Percentiles rank a stretch among this genome's conserved stretches.
These are phyloP conservation scores for Endoconidiophora laricicola DNA, from an alignment of 2,329 filamentous ascomycete genomes.

Conservation along the genomic window DNA sequence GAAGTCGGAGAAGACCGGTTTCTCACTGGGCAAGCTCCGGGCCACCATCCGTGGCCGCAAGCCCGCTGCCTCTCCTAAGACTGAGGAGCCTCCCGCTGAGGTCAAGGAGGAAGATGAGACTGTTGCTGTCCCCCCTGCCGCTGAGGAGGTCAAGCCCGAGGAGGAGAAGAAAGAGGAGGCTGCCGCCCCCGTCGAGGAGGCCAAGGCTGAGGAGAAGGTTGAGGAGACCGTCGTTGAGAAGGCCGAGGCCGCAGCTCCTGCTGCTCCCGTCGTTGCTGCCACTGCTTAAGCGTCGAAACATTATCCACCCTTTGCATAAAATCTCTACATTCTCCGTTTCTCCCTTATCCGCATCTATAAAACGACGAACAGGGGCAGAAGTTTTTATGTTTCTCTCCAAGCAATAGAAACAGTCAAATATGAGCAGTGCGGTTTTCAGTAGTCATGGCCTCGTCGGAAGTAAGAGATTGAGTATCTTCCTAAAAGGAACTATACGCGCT, in stretches of 20 bases:
- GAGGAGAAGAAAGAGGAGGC: conserved; percentile 19
- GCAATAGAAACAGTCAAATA: too few relatives aligned
- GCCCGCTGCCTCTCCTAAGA: conserved; percentile 18
- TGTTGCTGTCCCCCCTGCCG: not conserved
- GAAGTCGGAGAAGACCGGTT: conserved; percentile 37
- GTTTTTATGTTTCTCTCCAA: too few relatives aligned
- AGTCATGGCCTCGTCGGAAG: too few relatives aligned
- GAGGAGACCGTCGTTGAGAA: conserved; percentile 25
- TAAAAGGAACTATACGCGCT: too few relatives aligned
- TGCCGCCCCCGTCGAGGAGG: conserved; percentile 25
- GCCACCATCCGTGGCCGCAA: conserved; percentile 34
- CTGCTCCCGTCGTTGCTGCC: conserved; percentile 32
- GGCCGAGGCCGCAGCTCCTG: conserved; percentile 24
- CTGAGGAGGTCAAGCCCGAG: conserved; percentile 15
- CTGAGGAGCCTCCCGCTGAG: conserved; percentile 21
- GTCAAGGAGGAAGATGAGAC: conserved; percentile 16
- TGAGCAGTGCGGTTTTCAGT: too few relatives aligned
- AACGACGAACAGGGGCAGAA: too few relatives aligned
- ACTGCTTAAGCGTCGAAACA: conserved; percentile 12
- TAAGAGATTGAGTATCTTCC: too few relatives aligned
- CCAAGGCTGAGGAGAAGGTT: conserved; percentile 17
- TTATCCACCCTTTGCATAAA: not conserved
- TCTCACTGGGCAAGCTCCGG: conserved; percentile 38
- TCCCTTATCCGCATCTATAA: conserved; percentile 9
- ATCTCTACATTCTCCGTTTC: conserved; percentile 14